These are phyloP conservation scores for Aspergillus thermomutatus DNA, from an alignment of 2,329 filamentous ascomycete genomes.

Conservation along the genomic window DNA sequence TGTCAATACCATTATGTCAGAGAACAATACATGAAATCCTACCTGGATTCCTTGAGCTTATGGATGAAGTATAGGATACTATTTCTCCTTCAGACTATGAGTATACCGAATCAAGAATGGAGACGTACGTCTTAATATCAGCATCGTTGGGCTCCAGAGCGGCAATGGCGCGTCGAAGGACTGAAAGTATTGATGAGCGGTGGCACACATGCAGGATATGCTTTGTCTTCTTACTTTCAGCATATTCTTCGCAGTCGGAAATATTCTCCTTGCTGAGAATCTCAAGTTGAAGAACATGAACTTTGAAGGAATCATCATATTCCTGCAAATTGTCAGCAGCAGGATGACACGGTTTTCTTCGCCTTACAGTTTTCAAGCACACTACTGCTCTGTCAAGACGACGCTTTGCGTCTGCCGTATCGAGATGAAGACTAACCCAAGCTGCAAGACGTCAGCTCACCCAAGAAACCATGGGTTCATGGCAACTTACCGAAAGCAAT, in stretches of 20 bases:
- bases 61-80: slow-evolving; percentile 65
- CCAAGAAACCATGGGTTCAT: too few relatives aligned
- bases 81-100: slow-evolving; percentile 1
- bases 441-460: slow-evolving; percentile 19
- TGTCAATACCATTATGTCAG: slow-evolving; percentile 3
- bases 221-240: slow-evolving; percentile 31
- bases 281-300: slow-evolving; percentile 67
- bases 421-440: slow-evolving; percentile 26
- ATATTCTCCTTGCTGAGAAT: slow-evolving; percentile 47
- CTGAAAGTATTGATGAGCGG: slow-evolving; percentile 20
- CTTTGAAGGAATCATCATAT: slow-evolving; percentile 61
- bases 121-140: slow-evolving; percentile 57
- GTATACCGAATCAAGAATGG: not conserved
- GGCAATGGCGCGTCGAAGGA: slow-evolving; percentile 61
- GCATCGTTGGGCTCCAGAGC: slow-evolving; percentile 58
- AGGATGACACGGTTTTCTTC: not conserved
- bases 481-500: slow-evolving; percentile 56
- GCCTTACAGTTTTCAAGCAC: slow-evolving; percentile 49
- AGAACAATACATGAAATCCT: slow-evolving; percentile 11
- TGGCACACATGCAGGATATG: not conserved
- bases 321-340: slow-evolving; percentile 37
- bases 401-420: slow-evolving; percentile 43
- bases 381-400: slow-evolving; percentile 58
- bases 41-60: slow-evolving; percentile 57
- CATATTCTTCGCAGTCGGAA: slow-evolving; percentile 40